Percentiles rank a stretch among this genome's conserved stretches.
These are phyloP conservation scores for Cladosporium sp. DNA, from an alignment of 2,329 filamentous ascomycete genomes.

Conservation along the genomic window DNA sequence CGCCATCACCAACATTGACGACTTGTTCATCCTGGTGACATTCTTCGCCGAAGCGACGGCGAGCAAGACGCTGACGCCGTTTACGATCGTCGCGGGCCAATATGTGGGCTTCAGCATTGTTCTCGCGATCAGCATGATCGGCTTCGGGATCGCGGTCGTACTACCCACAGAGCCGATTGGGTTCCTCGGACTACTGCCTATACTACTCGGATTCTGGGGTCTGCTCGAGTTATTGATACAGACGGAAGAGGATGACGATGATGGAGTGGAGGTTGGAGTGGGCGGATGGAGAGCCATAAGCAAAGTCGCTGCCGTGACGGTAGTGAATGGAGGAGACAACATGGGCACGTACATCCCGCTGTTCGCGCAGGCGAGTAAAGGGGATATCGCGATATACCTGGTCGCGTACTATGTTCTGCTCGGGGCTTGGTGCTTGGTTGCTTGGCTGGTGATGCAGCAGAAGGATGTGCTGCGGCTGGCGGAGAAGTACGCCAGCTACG, in stretches of 20 bases:
- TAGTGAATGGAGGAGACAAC: slow-evolving; percentile 11
- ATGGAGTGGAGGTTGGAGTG: neutral
- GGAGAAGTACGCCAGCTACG: neutral
- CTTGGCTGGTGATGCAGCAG: slow-evolving; percentile 12
- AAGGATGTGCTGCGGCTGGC: slow-evolving; percentile 2
- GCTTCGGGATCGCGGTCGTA: slow-evolving; percentile 38
- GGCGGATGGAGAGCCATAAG: neutral
- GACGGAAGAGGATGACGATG: neutral
- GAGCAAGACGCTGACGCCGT: slow-evolving; percentile 24
- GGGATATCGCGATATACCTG: neutral
- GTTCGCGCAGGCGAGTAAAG: neutral
- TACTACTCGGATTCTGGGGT: slow-evolving; percentile 6
- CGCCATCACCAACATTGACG: slow-evolving; percentile 34
- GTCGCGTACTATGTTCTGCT: neutral
- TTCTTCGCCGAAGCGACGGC: slow-evolving; percentile 42
- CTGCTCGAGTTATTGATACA: neutral
- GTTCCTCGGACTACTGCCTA: slow-evolving; percentile 1
- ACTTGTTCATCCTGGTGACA: slow-evolving; percentile 44
- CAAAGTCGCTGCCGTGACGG: neutral
- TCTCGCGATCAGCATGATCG: slow-evolving; percentile 41
- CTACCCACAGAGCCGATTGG: slow-evolving; percentile 29
- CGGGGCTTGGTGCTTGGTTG: neutral
- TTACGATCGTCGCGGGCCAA: slow-evolving; percentile 20
- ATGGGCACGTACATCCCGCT: slow-evolving; percentile 11
- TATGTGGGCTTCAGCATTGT: slow-evolving; percentile 42